Evolutionary conservation across 2,329 filamentous ascomycete genomes (phyloP), one percentile per base, ranked within the genome.

Genomic region (Penicillium thymicola): DNA sequence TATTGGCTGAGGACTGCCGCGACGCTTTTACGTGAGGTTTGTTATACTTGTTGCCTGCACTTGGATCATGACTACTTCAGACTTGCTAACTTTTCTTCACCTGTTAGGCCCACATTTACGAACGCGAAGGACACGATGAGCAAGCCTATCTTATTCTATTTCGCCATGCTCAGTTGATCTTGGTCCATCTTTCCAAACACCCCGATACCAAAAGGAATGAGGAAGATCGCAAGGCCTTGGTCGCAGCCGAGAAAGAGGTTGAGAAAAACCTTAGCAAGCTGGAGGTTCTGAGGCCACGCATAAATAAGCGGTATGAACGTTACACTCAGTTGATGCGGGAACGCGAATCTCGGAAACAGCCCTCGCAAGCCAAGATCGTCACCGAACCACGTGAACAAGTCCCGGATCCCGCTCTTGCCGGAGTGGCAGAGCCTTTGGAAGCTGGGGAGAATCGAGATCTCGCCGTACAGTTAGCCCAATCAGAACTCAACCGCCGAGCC

Each of bases 71-170:
- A 32, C 14, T 23, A 54, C 21, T 25, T 34, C 32, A 56, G n/a
- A 30, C n/a, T 47, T 23, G 58, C 25, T 16, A 47, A 32, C 27
- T 16, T 27, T 34, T 34, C 28, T 23, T 30, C 5, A 9, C 8
- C 13, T 25, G 44, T 13, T 68, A 97, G 90, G 92, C 91, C 21
- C 82, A 85, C 50, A 90, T 93, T 65, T 96, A 96, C 70, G 83
- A 94, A 67, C 83, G 84, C 41, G 93, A 97, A 74, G 88, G 88
- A 67, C 92, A 97, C 74, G 85, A 91, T 62, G 85, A 92, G 66
- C 89, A 94, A 69, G 90, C 93, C 5, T 99, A 96, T 73, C 83
- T 97, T 53, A 85, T 97, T 57, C 84, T 96, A n/a, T 90, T 94
- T 71, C 87, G 94, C 65, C 92, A 96, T 75, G 91, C 91, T 10